Base-by-base conservation (phyloP, 1,284 basidiomycete species). In the Moesziomyces aphidis region DNA sequence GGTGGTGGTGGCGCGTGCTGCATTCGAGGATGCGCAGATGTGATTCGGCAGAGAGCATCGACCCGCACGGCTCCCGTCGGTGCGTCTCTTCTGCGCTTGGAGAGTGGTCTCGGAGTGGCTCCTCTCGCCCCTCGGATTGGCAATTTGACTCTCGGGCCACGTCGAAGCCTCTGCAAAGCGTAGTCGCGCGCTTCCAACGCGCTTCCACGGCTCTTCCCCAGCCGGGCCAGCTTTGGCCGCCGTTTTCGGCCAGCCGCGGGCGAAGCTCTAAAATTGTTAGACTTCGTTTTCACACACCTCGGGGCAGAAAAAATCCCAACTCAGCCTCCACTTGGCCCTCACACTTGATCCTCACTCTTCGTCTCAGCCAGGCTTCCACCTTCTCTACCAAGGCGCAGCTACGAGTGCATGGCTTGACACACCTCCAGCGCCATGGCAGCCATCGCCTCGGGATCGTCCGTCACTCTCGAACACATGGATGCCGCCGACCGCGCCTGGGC, bases 401-500 rank as follows among this genome's bases (percentile, higher is more conserved):
- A 15, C 9, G 1, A 19, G 17, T 42, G 39, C 39, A 42, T 42
- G 39, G 15, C 39, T 42, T 19, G 15, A 34, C 26, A 34, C 10
- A 42, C 4, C 13, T 42, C 39, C 8, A 2, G 1, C 52, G 26
- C 46, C 4, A 72, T 72, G 69, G 49, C 63, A n/a, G 36, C 55
- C 26, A 46, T 70, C 15, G 62, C 62, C 4, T 65, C 62, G 22
- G 43, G 22, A 13, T 56, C 58, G 8, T 31, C 47, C 47, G 56
- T 43, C 44, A 65, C 60, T 19, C 21, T 55, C 24, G 64, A 70
- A 50, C 36, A 65, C 28, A 61, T 71, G 58, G 59, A 73, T 39
- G 53, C 70, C 44, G 58, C 58, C 15, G 71, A 73, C 44, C 65
- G 52, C 36, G 71, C 65, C 5, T 73, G 65, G 65, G 63, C 71